Evolutionary conservation across 306 rosid genomes (phyloP), one percentile per base, ranked within the genome.

Genomic region (Lupinus albus): DNA sequence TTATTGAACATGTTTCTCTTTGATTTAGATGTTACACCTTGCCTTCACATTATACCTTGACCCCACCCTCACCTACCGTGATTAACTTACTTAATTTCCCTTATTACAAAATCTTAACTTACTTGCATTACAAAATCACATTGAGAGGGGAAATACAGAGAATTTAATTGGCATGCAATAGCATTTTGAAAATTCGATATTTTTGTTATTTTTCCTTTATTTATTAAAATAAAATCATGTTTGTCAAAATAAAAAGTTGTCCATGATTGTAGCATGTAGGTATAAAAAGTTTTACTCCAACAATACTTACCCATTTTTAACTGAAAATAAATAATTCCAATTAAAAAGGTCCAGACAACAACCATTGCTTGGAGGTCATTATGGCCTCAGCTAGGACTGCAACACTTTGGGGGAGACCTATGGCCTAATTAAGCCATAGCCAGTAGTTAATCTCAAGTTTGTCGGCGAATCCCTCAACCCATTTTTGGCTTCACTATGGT

Each of bases 11-110:
- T 60, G 83, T 68, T 56, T 69, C 45, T 74, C 50, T 75, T 78
- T 70, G 88, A 83, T 82, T 79, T 45, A 76, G 91, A 86, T 79
- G 86, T 82, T 65, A 72, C 87, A 86, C 81, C 84, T 78, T 73
- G 79, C 81, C 72, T 71, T 35, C 56, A 35, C 55, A 82, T 65
- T 81, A 45, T 54, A 18, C 17, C 46, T 21, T 42, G 79, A 55
- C 81, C 89, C 95, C 81, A 88, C 95, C 35, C 11, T 11, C 82
- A 86, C 89, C 88, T 10, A 82, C 81, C 87, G 79, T 77, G 72
- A 77, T 74, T 82, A 82, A 56, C 72, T 79, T 80, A 48, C 56
- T 52, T 52, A 74, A 60, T 1, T 25, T 25, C 30, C 30, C 30
- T 3, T 4, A 25, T 25, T 25, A 25, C 30, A 25, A 3, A 1